Evolutionary conservation across 2,329 filamentous ascomycete species (phyloP).

Genomic region (Lachnum nothofagi): DNA sequence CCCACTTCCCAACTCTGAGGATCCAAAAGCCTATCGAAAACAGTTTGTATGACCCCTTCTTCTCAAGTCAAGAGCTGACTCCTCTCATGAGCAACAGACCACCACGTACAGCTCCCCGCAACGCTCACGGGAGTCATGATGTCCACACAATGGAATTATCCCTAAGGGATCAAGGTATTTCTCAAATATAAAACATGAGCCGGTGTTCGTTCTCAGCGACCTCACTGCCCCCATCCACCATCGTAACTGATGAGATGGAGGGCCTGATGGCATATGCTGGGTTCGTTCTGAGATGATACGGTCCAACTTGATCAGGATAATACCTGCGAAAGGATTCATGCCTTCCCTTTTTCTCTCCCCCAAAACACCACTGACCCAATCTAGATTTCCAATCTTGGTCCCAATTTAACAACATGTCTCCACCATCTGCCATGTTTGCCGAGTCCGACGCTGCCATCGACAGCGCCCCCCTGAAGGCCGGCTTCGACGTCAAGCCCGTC

Average conservation of each 20-base stretch:
- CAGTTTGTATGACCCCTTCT: neutral
- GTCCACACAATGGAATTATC: constrained; percentile 32
- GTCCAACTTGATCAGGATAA: constrained; percentile 98
- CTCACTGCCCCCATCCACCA: constrained; percentile 31
- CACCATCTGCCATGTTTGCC: constrained; percentile 63
- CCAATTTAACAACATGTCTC: constrained; percentile 60
- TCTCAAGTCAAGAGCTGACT: neutral
- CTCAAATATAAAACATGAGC: constrained; percentile 52
- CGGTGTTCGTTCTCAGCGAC: constrained; percentile 51
- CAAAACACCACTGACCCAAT: constrained; percentile 37
- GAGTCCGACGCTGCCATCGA: constrained; percentile 31
- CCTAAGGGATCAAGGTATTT: constrained; percentile 34
- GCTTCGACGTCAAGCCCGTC: constrained; percentile 46
- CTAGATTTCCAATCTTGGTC: constrained; percentile 35
- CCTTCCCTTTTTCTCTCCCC: constrained; percentile 48
- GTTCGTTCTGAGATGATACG: constrained; percentile 80
- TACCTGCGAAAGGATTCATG: constrained; percentile 98
- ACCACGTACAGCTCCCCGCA: constrained; percentile 24
- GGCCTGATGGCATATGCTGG: constrained; percentile 23
- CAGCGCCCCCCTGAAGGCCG: constrained; percentile 34
- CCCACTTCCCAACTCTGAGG: neutral
- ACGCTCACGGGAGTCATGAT: constrained; percentile 25
- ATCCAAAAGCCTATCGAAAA: neutral
- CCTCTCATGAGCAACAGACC: constrained; percentile 1
- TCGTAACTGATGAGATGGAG: constrained; percentile 27